Evolutionary conservation across 164 flowering plant species (phyloP), one percentile per base, ranked within the genome.

Genomic region (Nymphaea thermarum): DNA sequence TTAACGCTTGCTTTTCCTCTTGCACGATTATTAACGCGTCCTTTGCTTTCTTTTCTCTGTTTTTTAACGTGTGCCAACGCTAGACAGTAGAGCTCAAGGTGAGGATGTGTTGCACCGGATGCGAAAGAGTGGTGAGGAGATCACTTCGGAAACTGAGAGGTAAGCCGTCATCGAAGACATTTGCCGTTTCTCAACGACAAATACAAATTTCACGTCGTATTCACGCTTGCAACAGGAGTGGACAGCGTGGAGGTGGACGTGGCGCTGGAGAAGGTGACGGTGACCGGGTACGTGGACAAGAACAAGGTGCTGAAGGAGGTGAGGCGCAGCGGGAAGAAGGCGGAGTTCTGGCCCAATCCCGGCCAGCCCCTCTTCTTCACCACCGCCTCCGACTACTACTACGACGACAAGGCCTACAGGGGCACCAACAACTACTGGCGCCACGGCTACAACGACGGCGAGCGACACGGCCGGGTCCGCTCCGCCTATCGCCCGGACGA

Each of bases 41-140:
- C 7, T 47, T 47, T 12, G 55, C 12, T 47, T 47, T 12, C 11
- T 47, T 47, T 47, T 25, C 36, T 25, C 36, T 25, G 36, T 25
- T 25, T 25, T 25, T 25, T 25, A 25, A 25, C 36, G 36, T 25
- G 36, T 25, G 36, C 36, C 36, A 25, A 25, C 36, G 36, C 36
- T 78, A 94, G 98, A 92, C 88, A 4, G 90, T 94, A 66, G 96
- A 94, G 77, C 94, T 94, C 60, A 86, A 88, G 77, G 99, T 94
- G 6, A 74, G 99, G 81, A 94, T 94, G 98, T 94, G 99, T 76
- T 94, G 98, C 85, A 79, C 82, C 2, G 99, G 98, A 17, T 94
- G 99, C 71, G 98, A 88, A 67, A 80, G 94, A 71, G 88, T 91
- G 11, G 98, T 94, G 65, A 85, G 78, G 74, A 79, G 84, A 14